Evolutionary conservation across 495 filamentous ascomycete species (phyloP).

Genomic region (Trichoderma orchidacearum): DNA sequence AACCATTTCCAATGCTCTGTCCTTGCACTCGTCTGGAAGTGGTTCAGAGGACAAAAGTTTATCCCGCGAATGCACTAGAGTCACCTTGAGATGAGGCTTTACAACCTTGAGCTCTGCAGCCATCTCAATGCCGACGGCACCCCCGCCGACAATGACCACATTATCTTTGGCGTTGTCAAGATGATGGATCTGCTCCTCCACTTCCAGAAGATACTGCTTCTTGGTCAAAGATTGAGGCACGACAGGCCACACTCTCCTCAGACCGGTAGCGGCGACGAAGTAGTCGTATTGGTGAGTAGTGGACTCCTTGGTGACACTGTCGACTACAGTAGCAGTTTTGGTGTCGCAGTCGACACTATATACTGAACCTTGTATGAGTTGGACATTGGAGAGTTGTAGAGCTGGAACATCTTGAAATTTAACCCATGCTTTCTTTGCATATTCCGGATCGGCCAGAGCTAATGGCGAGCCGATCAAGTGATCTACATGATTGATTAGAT

Average conservation of each 20-base stretch:
- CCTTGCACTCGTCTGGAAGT: constrained; percentile 50
- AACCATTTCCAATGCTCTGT: constrained; percentile 34
- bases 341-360: constrained; percentile 33
- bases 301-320: constrained; percentile 11
- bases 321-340: constrained; percentile 36
- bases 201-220: constrained; percentile 44
- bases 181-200: constrained; percentile 26
- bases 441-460: constrained; percentile 40
- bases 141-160: constrained; percentile 45
- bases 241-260: constrained; percentile 47
- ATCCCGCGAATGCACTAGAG: constrained; percentile 50
- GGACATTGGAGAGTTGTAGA: constrained; percentile 36
- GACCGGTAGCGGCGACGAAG: constrained; percentile 45
- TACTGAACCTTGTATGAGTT: constrained; percentile 43
- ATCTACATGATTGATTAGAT: constrained; percentile 14
- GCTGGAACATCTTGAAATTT: constrained; percentile 45
- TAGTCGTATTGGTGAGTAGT: constrained; percentile 44
- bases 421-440: constrained; percentile 46
- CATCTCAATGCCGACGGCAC: constrained; percentile 61
- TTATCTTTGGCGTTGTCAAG: constrained; percentile 27
- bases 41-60: constrained; percentile 52
- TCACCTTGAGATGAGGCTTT: constrained; percentile 43
- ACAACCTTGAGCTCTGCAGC: constrained; percentile 50
- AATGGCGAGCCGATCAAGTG: constrained; percentile 55
- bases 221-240: constrained; percentile 42